Percentiles rank a stretch among this genome's conserved stretches.
Conservation (phyloP, 345 rosid genomes). For the Citrus reticulata region DNA sequence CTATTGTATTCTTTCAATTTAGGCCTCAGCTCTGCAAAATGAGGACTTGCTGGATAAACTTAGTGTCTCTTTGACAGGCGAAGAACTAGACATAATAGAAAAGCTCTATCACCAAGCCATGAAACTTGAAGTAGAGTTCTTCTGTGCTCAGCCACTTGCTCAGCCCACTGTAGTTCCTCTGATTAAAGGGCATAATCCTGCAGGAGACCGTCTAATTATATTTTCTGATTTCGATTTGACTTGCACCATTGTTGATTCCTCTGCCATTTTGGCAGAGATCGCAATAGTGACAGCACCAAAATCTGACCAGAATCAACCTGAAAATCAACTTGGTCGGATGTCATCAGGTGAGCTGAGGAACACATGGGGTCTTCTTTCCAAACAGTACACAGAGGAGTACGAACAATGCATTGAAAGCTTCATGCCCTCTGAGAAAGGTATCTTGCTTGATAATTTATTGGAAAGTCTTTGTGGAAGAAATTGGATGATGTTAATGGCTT, state of each 20-base stretch:
- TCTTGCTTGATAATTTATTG: not conserved
- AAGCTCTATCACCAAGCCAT: constrained; percentile 95
- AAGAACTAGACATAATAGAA: constrained; percentile 87
- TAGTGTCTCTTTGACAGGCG: constrained; percentile 90
- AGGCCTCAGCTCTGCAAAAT: constrained; percentile 88
- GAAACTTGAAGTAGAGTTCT: constrained; percentile 95
- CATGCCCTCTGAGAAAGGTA: constrained; percentile 64
- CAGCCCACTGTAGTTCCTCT: constrained; percentile 80
- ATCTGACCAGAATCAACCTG: constrained; percentile 55
- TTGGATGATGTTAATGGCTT: not conserved
- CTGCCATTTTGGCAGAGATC: constrained; percentile 94
- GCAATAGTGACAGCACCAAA: constrained; percentile 89
- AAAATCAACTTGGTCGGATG: constrained; percentile 55
- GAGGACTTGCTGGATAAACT: constrained; percentile 96
- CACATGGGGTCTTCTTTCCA: constrained; percentile 72
- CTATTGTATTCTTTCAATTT: constrained; percentile 32
- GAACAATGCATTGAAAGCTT: constrained; percentile 86
- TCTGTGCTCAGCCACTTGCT: constrained; percentile 67
- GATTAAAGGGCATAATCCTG: constrained; percentile 49
- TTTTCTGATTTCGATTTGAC: constrained; percentile 98
- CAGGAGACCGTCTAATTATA: constrained; percentile 50
- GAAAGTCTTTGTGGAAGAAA: not conserved
- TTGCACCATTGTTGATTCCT: constrained; percentile 90
- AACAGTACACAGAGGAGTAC: constrained; percentile 79
- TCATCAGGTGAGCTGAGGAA: constrained; percentile 75